Conservation (phyloP, 1,284 basidiomycete genomes). For the Coniferiporia sulphurascens region DNA sequence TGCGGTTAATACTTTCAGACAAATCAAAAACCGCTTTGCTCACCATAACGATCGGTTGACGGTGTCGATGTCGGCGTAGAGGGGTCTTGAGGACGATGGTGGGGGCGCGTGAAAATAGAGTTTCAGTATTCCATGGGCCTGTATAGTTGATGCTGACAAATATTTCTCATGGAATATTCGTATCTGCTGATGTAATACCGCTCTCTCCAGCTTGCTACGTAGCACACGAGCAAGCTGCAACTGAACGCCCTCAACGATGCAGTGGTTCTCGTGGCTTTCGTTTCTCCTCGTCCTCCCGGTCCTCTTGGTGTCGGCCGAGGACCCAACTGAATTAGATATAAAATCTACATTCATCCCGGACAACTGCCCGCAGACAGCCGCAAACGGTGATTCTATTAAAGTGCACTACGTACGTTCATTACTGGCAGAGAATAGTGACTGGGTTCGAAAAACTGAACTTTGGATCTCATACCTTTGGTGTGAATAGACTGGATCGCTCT, state of each 20-base stretch:
- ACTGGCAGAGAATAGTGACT: not conserved
- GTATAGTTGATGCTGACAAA: slow-evolving; percentile 34
- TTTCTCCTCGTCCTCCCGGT: slow-evolving; percentile 35
- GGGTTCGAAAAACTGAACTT: not conserved
- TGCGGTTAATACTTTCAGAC: not conserved
- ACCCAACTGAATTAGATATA: slow-evolving; percentile 54
- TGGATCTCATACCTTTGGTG: not conserved
- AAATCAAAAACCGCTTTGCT: not conserved
- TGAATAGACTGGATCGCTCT: slow-evolving; percentile 66
- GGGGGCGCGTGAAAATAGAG: slow-evolving; percentile 23
- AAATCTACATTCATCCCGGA: slow-evolving; percentile 57
- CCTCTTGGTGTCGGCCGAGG: slow-evolving; percentile 32
- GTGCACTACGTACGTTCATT: slow-evolving; percentile 73
- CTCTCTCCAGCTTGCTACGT: not conserved
- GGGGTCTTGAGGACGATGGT: slow-evolving; percentile 16
- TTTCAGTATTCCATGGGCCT: slow-evolving; percentile 23
- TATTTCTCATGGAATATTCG: slow-evolving; percentile 7
- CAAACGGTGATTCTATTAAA: slow-evolving; percentile 60
- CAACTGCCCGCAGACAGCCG: slow-evolving; percentile 53
- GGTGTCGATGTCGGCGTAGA: slow-evolving; percentile 1
- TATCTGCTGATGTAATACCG: not conserved
- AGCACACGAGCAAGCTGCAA: not conserved
- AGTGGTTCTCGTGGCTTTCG: slow-evolving; percentile 40
- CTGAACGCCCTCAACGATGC: slow-evolving; percentile 34
- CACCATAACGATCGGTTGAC: slow-evolving; percentile 17